Base-by-base conservation (phyloP, 176 grass and related monocot species). In the Calamus simplicifolius region DNA sequence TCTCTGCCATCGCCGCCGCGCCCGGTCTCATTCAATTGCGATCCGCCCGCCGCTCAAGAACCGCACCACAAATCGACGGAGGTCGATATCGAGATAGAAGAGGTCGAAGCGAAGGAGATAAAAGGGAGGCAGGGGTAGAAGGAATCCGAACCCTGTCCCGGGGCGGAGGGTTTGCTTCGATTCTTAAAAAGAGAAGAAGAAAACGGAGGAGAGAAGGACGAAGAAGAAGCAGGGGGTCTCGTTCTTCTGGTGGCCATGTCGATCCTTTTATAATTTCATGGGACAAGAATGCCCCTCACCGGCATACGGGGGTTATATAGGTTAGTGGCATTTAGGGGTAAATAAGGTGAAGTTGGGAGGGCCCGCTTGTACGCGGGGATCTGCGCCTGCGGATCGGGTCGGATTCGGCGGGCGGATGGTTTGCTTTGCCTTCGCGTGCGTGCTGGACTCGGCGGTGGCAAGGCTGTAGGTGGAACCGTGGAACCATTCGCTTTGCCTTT, bases 211-310 rank as follows among this genome's bases (percentile, higher is more conserved):
- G 50, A 25, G 49, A 8, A 19, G 6, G n/a, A n/a, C n/a, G n/a
- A n/a, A n/a, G 18, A 59, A 2, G 35, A 8, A 43, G 35, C 13
- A 8, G 35, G 5, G 35, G 35, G 50, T 25, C 27, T 49, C 53
- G 57, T 71, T 80, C 30, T 70, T 71, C 21, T 23, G 21, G 63
- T 64, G 21, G 76, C 59, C 72, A 72, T 84, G 77, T 73, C 31
- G 43, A 38, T n/a, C 51, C 55, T 78, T 64, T 77, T 51, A 66
- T 64, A 58, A 69, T 59, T 54, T 55, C 52, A 29, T 48, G 6
- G 72, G 89, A 95, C 89, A 50, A 56, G 59, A 82, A 50, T 95
- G 29, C 81, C 89, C 89, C 58, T 54, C 48, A 55, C 51, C 61
- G 48, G 62, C 72, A 60, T 43, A 26, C 61, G 21, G 27, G 21